Conservation (phyloP, 169 alveolate genomes). For the Ichthyophthirius multifiliis region DNA sequence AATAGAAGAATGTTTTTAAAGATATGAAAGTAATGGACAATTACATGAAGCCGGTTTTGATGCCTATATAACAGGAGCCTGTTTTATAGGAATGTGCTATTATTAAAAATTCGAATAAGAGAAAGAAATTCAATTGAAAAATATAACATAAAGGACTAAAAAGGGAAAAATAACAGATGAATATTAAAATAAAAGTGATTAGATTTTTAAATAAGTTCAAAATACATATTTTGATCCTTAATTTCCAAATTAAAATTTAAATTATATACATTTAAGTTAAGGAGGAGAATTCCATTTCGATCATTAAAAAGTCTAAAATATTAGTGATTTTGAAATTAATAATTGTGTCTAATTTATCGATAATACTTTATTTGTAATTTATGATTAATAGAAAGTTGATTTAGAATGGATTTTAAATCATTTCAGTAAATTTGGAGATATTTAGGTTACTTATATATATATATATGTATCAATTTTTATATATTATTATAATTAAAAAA, state of each 20-base stretch:
- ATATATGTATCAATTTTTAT: not conserved
- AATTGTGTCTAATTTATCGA: not conserved
- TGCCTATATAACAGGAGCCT: not conserved
- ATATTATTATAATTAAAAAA: not conserved
- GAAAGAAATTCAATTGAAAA: not conserved
- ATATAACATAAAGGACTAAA: not conserved
- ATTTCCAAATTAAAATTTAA: not conserved
- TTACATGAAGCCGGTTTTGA: conserved; percentile 6
- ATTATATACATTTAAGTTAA: not conserved
- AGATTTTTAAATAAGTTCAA: not conserved
- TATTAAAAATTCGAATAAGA: not conserved
- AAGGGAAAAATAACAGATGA: not conserved
- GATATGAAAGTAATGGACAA: not conserved
- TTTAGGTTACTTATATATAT: not conserved
- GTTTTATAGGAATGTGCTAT: not conserved
- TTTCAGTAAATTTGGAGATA: not conserved
- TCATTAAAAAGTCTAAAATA: not conserved
- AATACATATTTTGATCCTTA: not conserved
- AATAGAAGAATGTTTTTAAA: not conserved
- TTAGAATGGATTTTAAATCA: not conserved
- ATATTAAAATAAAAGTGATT: not conserved
- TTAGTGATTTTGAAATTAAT: not conserved
- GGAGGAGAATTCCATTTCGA: not conserved
- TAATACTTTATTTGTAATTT: not conserved
- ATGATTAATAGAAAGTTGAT: not conserved